phyloP scores from a whole-genome alignment of 176 grass and related monocot species.

The Ensete ventricosum region DNA sequence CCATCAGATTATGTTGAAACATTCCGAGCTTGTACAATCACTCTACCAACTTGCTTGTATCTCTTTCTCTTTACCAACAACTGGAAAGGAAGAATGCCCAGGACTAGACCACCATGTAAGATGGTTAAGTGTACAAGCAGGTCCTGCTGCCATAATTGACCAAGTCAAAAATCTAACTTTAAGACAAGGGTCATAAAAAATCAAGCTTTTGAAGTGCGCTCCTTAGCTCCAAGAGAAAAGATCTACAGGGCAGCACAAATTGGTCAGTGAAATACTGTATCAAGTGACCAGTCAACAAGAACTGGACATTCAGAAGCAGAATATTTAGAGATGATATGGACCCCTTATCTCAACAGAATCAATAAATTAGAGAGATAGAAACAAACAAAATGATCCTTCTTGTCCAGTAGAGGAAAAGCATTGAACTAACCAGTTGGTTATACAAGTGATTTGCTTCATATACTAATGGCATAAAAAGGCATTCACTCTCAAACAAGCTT shows the following conservation, averaged over 20 bases:
- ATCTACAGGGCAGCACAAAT: background rate
- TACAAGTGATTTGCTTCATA: background rate
- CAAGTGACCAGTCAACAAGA: background rate
- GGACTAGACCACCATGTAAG: background rate
- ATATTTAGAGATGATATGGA: background rate
- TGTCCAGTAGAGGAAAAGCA: background rate
- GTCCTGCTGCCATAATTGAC: background rate
- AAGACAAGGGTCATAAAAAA: too few species aligned
- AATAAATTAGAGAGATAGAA: background rate
- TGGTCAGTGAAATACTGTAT: background rate
- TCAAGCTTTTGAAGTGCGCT: background rate
- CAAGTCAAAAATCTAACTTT: background rate
- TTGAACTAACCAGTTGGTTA: background rate
- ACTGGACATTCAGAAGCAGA: background rate
- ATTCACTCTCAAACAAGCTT: background rate
- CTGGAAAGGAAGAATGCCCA: background rate
- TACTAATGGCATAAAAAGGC: background rate
- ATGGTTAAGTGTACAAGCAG: background rate
- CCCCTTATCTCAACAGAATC: background rate
- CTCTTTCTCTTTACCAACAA: background rate
- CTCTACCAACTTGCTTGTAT: background rate
- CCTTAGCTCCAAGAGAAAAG: background rate
- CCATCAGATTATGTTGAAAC: constrained; percentile 25
- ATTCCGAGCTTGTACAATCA: constrained; percentile 4
- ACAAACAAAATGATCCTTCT: background rate